phyloP scores from a whole-genome alignment of 768 basidiomycete genomes.

The Leucosporidium scottii region DNA sequence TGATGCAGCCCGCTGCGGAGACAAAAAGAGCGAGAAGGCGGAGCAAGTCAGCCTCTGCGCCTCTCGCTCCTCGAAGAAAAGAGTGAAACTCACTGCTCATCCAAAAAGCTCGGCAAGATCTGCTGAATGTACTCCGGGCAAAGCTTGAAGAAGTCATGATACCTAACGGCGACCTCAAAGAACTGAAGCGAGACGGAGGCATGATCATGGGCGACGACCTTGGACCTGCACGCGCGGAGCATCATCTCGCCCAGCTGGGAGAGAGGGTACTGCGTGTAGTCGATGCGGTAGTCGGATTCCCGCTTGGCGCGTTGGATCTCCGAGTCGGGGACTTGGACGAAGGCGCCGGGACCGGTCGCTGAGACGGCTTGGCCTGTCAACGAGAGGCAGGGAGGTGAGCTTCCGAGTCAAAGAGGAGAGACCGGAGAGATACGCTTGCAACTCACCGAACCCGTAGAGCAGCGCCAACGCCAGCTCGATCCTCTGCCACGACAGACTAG shows the following conservation, averaged over 20 bases:
- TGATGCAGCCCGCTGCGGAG: conserved; percentile 73
- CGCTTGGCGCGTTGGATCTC: conserved; percentile 46
- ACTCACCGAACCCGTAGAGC: conserved; percentile 84
- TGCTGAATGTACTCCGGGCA: conserved; percentile 81
- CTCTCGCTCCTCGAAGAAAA: background rate
- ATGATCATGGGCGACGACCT: conserved; percentile 62
- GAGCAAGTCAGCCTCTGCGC: background rate
- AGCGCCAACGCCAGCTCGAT: conserved; percentile 90
- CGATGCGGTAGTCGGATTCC: conserved; percentile 43
- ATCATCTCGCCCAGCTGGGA: conserved; percentile 88
- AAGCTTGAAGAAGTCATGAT: conserved; percentile 93
- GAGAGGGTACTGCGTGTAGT: conserved; percentile 49
- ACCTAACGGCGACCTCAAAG: conserved; percentile 86
- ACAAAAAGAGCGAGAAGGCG: background rate
- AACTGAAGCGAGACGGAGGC: conserved; percentile 78
- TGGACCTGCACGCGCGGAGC: conserved; percentile 70
- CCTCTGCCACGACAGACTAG: conserved; percentile 75
- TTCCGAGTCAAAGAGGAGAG: background rate
- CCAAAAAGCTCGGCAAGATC: conserved; percentile 80
- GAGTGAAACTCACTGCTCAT: conserved; percentile 59
- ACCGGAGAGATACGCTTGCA: conserved; percentile 40
- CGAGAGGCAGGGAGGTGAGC: background rate
- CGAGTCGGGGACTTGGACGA: conserved; percentile 65
- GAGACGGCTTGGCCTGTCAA: conserved; percentile 27
- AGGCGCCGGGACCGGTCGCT: conserved; percentile 74